These are phyloP conservation scores for Colletotrichum plurivorum DNA, from an alignment of 2,329 filamentous ascomycete species.

Conservation along the genomic window DNA sequence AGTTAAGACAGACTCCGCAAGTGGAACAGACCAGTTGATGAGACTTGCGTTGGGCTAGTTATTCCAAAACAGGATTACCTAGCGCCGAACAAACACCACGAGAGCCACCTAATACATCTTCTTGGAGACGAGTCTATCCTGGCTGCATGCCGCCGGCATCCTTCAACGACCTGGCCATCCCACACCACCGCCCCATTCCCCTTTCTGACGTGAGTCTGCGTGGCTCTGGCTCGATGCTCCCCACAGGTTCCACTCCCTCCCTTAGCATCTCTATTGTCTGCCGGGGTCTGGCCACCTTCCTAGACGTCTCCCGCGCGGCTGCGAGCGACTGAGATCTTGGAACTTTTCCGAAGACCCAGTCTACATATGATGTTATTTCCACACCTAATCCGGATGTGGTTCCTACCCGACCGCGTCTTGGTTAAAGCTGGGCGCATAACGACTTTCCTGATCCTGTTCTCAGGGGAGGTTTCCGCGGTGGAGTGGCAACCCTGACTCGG, in stretches of 20 bases:
- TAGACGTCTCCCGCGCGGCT: constrained; percentile 36
- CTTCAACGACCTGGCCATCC: no score
- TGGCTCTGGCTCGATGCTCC: constrained; percentile 30
- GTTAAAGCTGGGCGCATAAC: constrained; percentile 23
- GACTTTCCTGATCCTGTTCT: constrained; percentile 21
- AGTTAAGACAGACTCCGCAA: no score
- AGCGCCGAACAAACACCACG: no score
- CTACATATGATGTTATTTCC: no score
- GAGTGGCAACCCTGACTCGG: constrained; percentile 18
- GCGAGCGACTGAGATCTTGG: constrained; percentile 25
- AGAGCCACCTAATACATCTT: no score
- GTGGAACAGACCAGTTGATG: no score
- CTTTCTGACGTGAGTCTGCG: neutral
- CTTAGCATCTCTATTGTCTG: neutral
- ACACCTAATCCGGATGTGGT: no score
- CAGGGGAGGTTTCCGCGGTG: constrained; percentile 4
- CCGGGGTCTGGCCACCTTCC: constrained; percentile 21
- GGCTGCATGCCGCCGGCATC: no score
- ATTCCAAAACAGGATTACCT: no score
- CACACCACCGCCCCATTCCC: no score
- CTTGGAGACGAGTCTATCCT: no score
- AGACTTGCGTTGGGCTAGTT: no score
- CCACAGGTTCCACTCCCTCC: constrained; percentile 18
- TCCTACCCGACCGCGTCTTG: neutral
- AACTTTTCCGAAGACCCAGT: neutral